Base-by-base conservation (phyloP, 257 asterid species). In the Solanum bulbocastanum region DNA sequence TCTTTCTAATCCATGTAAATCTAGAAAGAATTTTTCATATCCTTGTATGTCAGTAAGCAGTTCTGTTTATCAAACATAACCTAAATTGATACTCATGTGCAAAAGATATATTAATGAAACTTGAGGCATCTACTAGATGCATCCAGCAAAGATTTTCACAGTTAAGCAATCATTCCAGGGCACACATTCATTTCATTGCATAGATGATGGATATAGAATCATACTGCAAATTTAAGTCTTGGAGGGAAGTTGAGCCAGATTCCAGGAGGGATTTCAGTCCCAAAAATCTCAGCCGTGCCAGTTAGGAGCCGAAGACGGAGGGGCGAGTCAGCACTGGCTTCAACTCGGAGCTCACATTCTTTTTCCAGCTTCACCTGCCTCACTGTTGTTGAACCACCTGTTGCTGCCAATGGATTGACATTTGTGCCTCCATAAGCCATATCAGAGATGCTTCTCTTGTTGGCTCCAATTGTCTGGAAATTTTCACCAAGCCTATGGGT, bases 191-290 rank as follows among this genome's bases (percentile, higher is more conserved):
- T 60, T 20, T 36, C 66, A 74, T 72, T 73, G 20, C 20, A 86
- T 40, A 25, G 23, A 75, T 10, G 56, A 40, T 8, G 8, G 44
- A 35, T 52, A 74, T 49, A 84, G 49, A 14, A 49, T 10, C 94
- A 32, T 94, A 97, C 99, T 49, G 98, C 98, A 86, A 95, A 97
- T 92, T 97, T 97, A 86, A 94, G 96, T 86, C 98, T 91, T 14
- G 95, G 96, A 4, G 99, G 94, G 86, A 92, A 93, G 73, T 86
- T 93, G 72, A 97, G 73, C 98, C 98, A 94, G 87, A 95, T 94
- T 92, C 90, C 97, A 84, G 98, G 96, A 72, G 99, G 98, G 85
- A 96, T 88, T 91, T 97, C 99, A 14, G 99, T 96, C 83, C 99
- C 99, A 71, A 89, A 96, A 75, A 97, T 95, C 93, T 97, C 98